Percentiles rank a stretch among this genome's conserved stretches.
phyloP scores from a whole-genome alignment of 208 protist species.

The Trypanosomatidae sp. region DNA sequence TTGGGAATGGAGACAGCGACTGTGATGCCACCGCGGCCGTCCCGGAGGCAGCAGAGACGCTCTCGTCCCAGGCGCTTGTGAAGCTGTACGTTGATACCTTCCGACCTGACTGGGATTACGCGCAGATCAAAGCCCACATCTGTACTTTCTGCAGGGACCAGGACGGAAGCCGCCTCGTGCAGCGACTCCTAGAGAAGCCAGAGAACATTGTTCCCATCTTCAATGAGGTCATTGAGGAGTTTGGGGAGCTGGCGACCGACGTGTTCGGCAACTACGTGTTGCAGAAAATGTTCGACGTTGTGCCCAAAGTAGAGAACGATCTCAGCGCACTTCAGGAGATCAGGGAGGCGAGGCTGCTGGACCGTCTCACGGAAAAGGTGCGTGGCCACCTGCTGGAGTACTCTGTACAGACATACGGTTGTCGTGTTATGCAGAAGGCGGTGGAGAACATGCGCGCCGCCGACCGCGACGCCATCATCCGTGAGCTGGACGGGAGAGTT shows the following conservation, averaged over 20 bases:
- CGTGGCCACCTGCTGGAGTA: slow-evolving; percentile 85
- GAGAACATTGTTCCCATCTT: slow-evolving; percentile 87
- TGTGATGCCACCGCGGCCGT: neutral
- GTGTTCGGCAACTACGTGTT: slow-evolving; percentile 99
- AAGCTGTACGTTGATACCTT: slow-evolving; percentile 48
- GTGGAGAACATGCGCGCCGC: slow-evolving; percentile 65
- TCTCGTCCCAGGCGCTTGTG: slow-evolving; percentile 17
- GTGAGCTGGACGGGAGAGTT: slow-evolving; percentile 92
- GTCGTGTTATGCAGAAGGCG: slow-evolving; percentile 98
- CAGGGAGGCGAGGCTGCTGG: slow-evolving; percentile 27
- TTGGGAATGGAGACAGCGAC: neutral
- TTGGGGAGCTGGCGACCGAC: slow-evolving; percentile 90
- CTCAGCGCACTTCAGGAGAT: slow-evolving; percentile 1
- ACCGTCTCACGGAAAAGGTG: slow-evolving; percentile 64
- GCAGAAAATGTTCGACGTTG: slow-evolving; percentile 98
- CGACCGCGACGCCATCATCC: slow-evolving; percentile 45
- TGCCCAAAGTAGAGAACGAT: slow-evolving; percentile 40
- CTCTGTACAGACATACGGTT: slow-evolving; percentile 95
- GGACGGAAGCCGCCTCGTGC: slow-evolving; percentile 97
- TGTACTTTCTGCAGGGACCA: slow-evolving; percentile 94
- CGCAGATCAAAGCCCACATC: slow-evolving; percentile 81
- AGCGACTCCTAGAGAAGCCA: slow-evolving; percentile 93
- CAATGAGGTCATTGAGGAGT: slow-evolving; percentile 80
- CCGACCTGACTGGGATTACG: slow-evolving; percentile 45
- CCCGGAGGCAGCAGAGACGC: slow-evolving; percentile 3